These are phyloP conservation scores for Juglanconis oblonga DNA, from an alignment of 2,329 filamentous ascomycete species.

Conservation along the genomic window DNA sequence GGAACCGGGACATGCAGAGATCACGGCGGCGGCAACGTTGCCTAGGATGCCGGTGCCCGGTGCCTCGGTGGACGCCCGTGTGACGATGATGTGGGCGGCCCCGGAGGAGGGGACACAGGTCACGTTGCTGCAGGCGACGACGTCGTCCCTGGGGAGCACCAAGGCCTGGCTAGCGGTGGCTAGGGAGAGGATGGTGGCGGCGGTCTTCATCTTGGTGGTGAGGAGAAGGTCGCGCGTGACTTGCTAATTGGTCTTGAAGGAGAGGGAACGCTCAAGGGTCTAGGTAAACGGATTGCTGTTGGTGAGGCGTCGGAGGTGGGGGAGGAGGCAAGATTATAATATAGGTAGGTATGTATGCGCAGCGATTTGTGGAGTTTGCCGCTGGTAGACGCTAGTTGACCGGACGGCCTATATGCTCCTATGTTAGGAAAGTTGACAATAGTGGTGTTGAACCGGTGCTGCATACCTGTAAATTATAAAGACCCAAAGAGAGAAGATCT, in stretches of 20 bases:
- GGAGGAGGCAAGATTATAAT: too few relatives aligned
- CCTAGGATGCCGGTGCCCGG: constrained; percentile 32
- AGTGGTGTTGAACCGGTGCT: too few relatives aligned
- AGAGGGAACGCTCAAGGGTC: neutral
- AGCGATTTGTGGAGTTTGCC: too few relatives aligned
- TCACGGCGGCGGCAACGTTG: constrained; percentile 28
- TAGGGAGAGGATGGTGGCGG: neutral
- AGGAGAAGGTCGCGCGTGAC: neutral
- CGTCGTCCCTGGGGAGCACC: neutral
- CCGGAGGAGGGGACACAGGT: constrained; percentile 3
- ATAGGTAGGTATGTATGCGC: too few relatives aligned
- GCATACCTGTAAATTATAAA: too few relatives aligned
- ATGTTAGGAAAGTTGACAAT: too few relatives aligned
- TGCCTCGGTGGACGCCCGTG: constrained; percentile 31
- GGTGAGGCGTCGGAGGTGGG: too few relatives aligned
- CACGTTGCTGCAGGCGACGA: constrained; percentile 4
- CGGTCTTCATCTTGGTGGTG: neutral
- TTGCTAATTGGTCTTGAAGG: neutral
- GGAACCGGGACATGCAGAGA: constrained; percentile 29
- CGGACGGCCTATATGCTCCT: too few relatives aligned
- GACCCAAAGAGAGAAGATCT: too few relatives aligned
- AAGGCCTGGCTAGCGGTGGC: neutral
- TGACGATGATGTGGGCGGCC: constrained; percentile 32
- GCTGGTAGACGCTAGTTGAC: too few relatives aligned
- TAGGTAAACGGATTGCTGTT: too few relatives aligned